Evolutionary conservation across 2,329 filamentous ascomycete species (phyloP), one percentile per base, ranked within the genome.

Genomic region (Celoporthe dispersa): DNA sequence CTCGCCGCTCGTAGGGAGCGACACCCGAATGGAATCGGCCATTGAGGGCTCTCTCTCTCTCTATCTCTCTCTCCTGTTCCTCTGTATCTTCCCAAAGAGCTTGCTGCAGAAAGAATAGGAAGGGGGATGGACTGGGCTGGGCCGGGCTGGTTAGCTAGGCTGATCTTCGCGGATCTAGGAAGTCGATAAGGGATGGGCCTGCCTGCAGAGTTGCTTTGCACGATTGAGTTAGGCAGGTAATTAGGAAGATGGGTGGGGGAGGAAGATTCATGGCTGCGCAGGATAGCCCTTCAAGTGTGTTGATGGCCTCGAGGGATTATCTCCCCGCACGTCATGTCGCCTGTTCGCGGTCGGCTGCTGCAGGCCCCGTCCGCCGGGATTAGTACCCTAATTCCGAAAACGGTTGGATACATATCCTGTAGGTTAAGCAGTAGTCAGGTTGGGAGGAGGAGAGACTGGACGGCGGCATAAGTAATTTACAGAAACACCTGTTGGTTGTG

Each of bases 21-120:
- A 69, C 14, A 69, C 70, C 70, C 67, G 70, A 35, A 69, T 69
- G 9, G 70, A 71, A 31, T 64, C 68, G 16, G 70, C 61, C 67
- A 69, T 69, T 22, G 66, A 33, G 31, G 7, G 33, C n/a, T 33
- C 55, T 59, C 31, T 33, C 16, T 59, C 25, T 22, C 53, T 22
- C 28, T 33, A 2, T 33, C 31, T 59, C 31, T 28, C 31, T 33
- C 55, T 59, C 31, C 8, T 33, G 25, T 33, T 9, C 33, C 16
- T 33, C 3, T 31, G 22, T n/a, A 9, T 55, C 19, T 22, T n/a
- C 44, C 22, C 16, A 7, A 48, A 48, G 7, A n/a, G n/a, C n/a
- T n/a, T n/a, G 22, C 22, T n/a, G 44, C 44, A 48, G 44, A 48
- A n/a, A 48, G 8, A 3, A 48, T 48, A 48, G 44, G 22, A n/a